Conservation (phyloP, 306 rosid species). For the Leucaena leucocephala region DNA sequence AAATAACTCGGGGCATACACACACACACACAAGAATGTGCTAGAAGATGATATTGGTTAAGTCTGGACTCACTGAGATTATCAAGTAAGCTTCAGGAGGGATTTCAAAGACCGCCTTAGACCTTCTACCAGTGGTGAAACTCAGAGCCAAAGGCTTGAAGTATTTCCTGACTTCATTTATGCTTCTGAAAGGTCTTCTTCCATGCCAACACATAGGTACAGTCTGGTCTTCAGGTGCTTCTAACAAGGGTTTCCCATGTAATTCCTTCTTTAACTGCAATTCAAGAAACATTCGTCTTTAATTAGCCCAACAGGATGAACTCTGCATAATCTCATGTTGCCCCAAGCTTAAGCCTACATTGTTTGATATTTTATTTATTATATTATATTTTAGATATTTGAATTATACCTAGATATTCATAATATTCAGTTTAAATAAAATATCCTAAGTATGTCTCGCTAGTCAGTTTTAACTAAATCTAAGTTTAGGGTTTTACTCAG, state of each 20-base stretch:
- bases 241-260: slow-evolving; percentile 53
- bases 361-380: too few species aligned
- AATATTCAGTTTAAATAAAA: too few species aligned
- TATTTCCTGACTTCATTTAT: slow-evolving; percentile 71
- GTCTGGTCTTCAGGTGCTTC: slow-evolving; percentile 69
- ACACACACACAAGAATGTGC: slow-evolving; percentile 13
- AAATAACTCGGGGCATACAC: background rate
- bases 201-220: slow-evolving; percentile 81
- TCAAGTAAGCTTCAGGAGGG: slow-evolving; percentile 79
- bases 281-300: slow-evolving; percentile 1
- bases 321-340: background rate
- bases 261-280: slow-evolving; percentile 64
- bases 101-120: slow-evolving; percentile 61
- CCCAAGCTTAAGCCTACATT: background rate
- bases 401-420: too few species aligned
- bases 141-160: slow-evolving; percentile 78
- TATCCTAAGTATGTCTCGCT: too few species aligned
- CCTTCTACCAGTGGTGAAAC: slow-evolving; percentile 54
- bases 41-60: slow-evolving; percentile 2
- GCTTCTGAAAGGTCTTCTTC: slow-evolving; percentile 68
- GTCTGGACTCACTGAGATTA: slow-evolving; percentile 63
- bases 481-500: too few species aligned
- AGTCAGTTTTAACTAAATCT: too few species aligned
- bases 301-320: background rate
- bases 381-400: too few species aligned